Percentiles rank a stretch among this genome's conserved stretches.
phyloP scores from a whole-genome alignment of 441 rosid species.

The Cnidoscolus chayamansa region DNA sequence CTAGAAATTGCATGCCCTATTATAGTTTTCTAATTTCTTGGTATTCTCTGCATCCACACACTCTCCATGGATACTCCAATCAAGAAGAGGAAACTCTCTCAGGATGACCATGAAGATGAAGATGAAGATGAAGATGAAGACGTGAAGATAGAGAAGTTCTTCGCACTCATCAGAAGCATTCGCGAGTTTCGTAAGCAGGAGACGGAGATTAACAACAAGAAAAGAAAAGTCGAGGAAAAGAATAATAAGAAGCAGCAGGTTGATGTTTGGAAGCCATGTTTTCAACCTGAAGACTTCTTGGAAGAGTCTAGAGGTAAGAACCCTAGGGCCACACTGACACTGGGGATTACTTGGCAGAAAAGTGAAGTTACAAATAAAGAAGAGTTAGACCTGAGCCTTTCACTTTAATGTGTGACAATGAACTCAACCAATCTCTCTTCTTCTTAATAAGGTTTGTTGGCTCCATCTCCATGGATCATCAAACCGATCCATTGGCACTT shows the following conservation, averaged over 20 bases:
- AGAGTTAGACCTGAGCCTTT: slow-evolving; percentile 26
- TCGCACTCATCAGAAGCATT: slow-evolving; percentile 26
- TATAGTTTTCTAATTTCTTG: not conserved
- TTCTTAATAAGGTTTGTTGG: not conserved
- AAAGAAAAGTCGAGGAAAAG: slow-evolving; percentile 15
- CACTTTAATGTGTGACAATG: slow-evolving; percentile 8
- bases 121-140: slow-evolving; percentile 22
- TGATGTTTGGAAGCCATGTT: slow-evolving; percentile 34
- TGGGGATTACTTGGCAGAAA: not conserved
- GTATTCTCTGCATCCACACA: not conserved
- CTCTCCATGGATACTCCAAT: slow-evolving; percentile 14
- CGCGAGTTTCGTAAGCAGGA: slow-evolving; percentile 28
- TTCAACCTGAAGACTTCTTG: slow-evolving; percentile 39
- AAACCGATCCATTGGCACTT: too few relatives aligned
- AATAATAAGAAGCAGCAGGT: not conserved
- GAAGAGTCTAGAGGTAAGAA: slow-evolving; percentile 1
- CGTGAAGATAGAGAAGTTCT: slow-evolving; percentile 36
- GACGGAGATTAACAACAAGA: not conserved
- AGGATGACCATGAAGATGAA: slow-evolving; percentile 10
- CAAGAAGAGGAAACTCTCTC: slow-evolving; percentile 25
- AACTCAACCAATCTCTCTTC: not conserved
- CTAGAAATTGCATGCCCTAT: slow-evolving; percentile 1
- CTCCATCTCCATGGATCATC: too few relatives aligned
- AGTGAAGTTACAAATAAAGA: slow-evolving; percentile 3
- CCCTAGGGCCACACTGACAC: not conserved